These are phyloP conservation scores for Kalmanozyma brasiliensis DNA, from an alignment of 1,284 basidiomycete species.

Conservation along the genomic window DNA sequence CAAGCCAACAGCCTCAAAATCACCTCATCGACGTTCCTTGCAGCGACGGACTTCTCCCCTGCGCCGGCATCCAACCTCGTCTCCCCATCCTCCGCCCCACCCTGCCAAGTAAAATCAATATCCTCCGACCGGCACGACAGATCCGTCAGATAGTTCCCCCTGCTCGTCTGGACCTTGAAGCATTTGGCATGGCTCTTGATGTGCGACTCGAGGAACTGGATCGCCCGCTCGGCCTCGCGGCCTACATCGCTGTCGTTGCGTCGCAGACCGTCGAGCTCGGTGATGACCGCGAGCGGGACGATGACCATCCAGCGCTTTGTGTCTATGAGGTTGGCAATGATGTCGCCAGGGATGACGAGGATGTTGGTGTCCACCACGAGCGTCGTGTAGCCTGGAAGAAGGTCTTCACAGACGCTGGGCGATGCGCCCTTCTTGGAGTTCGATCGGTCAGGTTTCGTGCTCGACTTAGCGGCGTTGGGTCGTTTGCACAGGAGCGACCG, in stretches of 20 bases:
- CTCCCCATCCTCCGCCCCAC: slow-evolving; percentile 4
- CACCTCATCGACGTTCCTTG: slow-evolving; percentile 90
- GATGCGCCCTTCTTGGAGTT: slow-evolving; percentile 59
- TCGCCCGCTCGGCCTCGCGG: slow-evolving; percentile 74
- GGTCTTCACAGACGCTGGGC: slow-evolving; percentile 56
- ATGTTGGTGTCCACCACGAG: slow-evolving; percentile 96
- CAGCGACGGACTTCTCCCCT: slow-evolving; percentile 69
- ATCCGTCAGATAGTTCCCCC: slow-evolving; percentile 89
- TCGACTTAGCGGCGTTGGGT: slow-evolving; percentile 1
- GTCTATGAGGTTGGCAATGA: slow-evolving; percentile 76
- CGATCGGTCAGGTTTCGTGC: slow-evolving; percentile 19
- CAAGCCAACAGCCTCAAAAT: slow-evolving; percentile 90
- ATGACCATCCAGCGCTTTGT: slow-evolving; percentile 86
- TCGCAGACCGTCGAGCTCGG: slow-evolving; percentile 91
- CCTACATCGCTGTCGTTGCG: slow-evolving; percentile 77
- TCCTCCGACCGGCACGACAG: slow-evolving; percentile 86
- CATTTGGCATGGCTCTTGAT: slow-evolving; percentile 79
- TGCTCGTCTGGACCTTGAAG: slow-evolving; percentile 92
- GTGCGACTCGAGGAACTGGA: slow-evolving; percentile 79
- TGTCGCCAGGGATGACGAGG: slow-evolving; percentile 71
- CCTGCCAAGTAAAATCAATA: slow-evolving; percentile 74
- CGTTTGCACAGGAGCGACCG: slow-evolving; percentile 62
- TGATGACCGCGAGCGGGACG: slow-evolving; percentile 82
- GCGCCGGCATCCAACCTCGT: slow-evolving; percentile 14
- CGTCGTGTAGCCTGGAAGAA: slow-evolving; percentile 85